phyloP scores from a whole-genome alignment of 225 moss, liverwort and hornwort genomes.

The Climacium dendroides region DNA sequence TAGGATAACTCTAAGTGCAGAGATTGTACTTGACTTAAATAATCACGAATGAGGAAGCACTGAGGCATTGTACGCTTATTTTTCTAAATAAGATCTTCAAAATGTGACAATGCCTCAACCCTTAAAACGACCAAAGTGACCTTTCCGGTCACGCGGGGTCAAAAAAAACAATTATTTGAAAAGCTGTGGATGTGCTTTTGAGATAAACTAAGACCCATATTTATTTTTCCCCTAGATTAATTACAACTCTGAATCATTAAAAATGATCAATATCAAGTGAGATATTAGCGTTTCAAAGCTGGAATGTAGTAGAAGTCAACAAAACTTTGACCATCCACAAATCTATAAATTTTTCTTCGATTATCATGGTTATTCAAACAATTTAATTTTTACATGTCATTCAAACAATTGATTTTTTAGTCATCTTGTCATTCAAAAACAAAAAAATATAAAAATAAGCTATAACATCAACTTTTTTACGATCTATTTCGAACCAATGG shows the following conservation, averaged over 20 bases:
- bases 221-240: background rate
- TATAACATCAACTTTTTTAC: background rate
- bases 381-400: background rate
- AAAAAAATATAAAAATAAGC: background rate
- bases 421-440: background rate
- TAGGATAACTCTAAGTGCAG: background rate
- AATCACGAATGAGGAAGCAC: background rate
- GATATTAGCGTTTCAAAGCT: background rate
- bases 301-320: background rate
- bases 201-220: background rate
- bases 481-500: background rate
- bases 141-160: background rate
- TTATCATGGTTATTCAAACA: background rate
- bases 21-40: background rate
- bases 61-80: background rate
- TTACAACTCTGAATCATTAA: background rate
- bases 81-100: background rate
- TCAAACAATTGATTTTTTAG: background rate
- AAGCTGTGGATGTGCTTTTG: background rate
- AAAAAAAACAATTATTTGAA: background rate
- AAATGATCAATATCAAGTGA: background rate
- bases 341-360: background rate
- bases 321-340: background rate
- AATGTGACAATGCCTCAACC: background rate
- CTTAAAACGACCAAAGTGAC: background rate